Evolutionary conservation across 148 eudicot species (phyloP).

Genomic region (Spergularia marina): DNA sequence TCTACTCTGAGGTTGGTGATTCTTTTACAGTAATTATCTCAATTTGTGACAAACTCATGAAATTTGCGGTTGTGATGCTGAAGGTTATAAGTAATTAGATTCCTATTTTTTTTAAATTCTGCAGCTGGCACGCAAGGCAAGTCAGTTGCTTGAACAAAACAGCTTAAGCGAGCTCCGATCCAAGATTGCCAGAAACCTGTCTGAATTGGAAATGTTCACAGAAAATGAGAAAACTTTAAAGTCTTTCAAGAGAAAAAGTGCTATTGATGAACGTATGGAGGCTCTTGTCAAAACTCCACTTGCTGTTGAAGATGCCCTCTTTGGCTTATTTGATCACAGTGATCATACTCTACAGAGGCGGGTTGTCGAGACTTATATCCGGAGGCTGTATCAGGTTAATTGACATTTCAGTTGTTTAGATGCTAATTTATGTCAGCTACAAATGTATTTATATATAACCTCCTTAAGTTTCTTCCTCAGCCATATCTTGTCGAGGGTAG

Average conservation of each 20-base stretch:
- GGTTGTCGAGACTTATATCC: constrained; percentile 96
- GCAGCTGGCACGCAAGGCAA: constrained; percentile 93
- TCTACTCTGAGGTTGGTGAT: constrained; percentile 77
- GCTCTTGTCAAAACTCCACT: constrained; percentile 89
- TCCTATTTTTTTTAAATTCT: background rate
- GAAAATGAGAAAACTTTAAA: constrained; percentile 92
- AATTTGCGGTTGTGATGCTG: background rate
- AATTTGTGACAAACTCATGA: background rate
- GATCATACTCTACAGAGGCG: constrained; percentile 98
- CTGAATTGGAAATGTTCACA: constrained; percentile 98
- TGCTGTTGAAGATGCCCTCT: constrained; percentile 98
- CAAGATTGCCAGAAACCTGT: constrained; percentile 89
- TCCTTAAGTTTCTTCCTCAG: constrained; percentile 37
- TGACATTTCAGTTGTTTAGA: background rate
- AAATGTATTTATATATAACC: background rate
- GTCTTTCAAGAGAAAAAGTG: constrained; percentile 87
- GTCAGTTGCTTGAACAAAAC: constrained; percentile 91
- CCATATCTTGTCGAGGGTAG: constrained; percentile 91
- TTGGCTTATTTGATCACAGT: constrained; percentile 95
- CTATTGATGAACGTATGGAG: constrained; percentile 94
- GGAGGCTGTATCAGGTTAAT: constrained; percentile 86
- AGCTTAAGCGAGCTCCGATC: constrained; percentile 95
- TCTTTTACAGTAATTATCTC: background rate
- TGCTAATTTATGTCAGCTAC: background rate
- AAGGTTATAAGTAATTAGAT: constrained; percentile 8